Conservation (phyloP, 441 rosid species). For the Gossypium schwendimanii region DNA sequence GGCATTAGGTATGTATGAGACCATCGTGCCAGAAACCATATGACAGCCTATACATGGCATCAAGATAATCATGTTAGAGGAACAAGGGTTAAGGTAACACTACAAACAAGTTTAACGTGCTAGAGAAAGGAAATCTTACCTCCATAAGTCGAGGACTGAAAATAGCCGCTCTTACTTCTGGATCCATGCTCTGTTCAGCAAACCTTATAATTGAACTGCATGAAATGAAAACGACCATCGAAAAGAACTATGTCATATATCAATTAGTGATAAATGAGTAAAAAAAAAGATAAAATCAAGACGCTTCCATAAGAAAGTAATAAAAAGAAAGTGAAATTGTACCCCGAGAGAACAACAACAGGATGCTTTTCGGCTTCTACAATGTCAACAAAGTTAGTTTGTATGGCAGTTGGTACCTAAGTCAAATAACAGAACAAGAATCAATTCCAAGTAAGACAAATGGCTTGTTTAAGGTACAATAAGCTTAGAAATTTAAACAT, state of each 20-base stretch:
- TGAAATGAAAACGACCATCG: conserved; percentile 15
- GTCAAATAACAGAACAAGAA: conserved; percentile 19
- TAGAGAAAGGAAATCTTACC: conserved; percentile 34
- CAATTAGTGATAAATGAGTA: background rate
- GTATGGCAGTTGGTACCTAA: conserved; percentile 81
- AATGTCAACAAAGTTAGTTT: conserved; percentile 53
- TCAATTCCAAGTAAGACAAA: conserved; percentile 12
- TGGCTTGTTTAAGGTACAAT: background rate
- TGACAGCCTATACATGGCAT: conserved; percentile 58
- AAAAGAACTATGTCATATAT: background rate
- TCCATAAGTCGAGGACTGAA: conserved; percentile 99
- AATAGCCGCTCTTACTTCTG: conserved; percentile 56
- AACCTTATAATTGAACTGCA: conserved; percentile 77
- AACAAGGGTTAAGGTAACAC: background rate
- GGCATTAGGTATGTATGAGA: conserved; percentile 74
- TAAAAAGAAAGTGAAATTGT: conserved; percentile 19
- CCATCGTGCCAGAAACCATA: conserved; percentile 98
- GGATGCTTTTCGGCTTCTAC: conserved; percentile 74
- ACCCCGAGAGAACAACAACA: conserved; percentile 67
- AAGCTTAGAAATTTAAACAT: background rate
- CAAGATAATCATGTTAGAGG: background rate
- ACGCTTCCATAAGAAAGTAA: background rate
- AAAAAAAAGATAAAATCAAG: background rate
- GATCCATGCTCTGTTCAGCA: conserved; percentile 74
- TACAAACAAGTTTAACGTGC: background rate